Evolutionary conservation across 2,329 filamentous ascomycete genomes (phyloP).

Genomic region (Botrytis squamosa): DNA sequence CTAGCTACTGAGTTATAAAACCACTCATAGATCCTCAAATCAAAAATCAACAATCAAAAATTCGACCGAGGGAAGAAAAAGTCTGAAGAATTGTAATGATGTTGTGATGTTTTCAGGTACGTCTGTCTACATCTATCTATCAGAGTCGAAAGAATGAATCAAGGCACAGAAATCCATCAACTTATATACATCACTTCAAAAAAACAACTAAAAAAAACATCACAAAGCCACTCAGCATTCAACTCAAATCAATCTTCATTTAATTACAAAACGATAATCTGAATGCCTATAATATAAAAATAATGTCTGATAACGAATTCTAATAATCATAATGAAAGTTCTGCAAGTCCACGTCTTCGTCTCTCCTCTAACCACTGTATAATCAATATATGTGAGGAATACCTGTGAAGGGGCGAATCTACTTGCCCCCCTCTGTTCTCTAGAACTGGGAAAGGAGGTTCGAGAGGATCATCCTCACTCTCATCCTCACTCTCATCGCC

Average conservation of each 20-base stretch:
- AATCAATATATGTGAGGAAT: neutral
- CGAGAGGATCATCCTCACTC: neutral
- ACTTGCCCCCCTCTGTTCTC: no score
- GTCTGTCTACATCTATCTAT: no score
- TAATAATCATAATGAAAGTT: neutral
- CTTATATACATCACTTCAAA: neutral
- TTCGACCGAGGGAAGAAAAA: neutral
- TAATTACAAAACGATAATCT: neutral
- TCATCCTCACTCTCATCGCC: neutral
- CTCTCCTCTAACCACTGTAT: neutral
- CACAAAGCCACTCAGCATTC: neutral
- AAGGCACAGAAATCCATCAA: no score
- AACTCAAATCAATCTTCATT: neutral
- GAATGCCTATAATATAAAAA: neutral
- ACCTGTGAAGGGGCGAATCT: neutral
- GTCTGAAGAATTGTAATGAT: neutral
- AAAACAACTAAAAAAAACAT: neutral
- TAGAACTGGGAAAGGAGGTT: neutral
- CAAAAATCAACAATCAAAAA: no score
- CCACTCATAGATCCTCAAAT: no score
- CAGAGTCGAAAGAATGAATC: no score
- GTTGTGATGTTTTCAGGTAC: no score
- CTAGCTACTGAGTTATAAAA: no score
- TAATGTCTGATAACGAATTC: neutral
- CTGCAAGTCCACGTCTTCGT: neutral